Evolutionary conservation across 306 rosid species (phyloP).

Genomic region (Inga oerstediana): DNA sequence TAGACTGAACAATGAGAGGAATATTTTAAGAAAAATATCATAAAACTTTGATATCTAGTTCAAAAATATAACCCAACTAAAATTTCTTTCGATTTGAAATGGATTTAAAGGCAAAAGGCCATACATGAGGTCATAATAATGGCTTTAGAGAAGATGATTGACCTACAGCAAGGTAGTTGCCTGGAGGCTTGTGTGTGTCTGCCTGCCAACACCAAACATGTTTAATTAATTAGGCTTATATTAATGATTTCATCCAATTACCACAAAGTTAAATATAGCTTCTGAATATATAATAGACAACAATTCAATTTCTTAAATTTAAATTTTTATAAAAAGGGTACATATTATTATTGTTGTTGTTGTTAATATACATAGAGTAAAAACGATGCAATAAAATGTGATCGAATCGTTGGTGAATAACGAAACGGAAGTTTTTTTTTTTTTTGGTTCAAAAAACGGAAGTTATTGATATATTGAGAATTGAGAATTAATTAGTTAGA

Average conservation of each 20-base stretch:
- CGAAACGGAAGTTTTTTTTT: neutral
- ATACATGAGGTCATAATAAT: neutral
- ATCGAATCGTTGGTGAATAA: neutral
- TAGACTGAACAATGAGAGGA: too few species aligned
- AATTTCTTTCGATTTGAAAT: neutral
- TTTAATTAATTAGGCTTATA: neutral
- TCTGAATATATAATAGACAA: too few species aligned
- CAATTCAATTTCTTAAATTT: neutral
- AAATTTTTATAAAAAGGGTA: neutral
- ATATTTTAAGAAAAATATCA: too few species aligned
- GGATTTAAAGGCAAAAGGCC: neutral
- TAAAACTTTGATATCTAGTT: too few species aligned
- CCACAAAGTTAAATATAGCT: too few species aligned
- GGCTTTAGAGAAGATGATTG: neutral
- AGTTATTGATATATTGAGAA: neutral
- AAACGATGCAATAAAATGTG: neutral
- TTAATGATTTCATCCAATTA: neutral
- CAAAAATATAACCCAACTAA: too few species aligned
- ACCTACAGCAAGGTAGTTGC: neutral
- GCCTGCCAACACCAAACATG: neutral
- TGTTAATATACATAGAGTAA: neutral
- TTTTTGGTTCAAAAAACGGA: too few species aligned
- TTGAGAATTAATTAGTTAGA: neutral
- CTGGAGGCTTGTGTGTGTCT: neutral
- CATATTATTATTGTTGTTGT: neutral